A percentile compares a stretch with the other conserved stretches of the same genome.
Conservation (phyloP, 495 filamentous ascomycete species). For the Durotheca rogersii region DNA sequence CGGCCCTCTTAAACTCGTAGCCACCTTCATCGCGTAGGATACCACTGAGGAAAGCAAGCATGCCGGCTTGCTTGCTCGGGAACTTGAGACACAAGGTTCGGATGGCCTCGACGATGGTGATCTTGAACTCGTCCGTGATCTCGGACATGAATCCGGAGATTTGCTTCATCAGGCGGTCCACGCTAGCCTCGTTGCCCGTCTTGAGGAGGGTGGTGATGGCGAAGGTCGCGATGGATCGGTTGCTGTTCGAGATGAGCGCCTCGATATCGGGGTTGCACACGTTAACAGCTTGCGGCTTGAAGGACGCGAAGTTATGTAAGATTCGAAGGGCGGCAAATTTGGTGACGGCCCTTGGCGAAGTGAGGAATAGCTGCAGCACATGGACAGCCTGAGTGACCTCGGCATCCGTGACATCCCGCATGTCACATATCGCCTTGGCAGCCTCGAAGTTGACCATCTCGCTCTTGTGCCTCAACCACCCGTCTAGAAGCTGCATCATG, state of each 20-base stretch:
- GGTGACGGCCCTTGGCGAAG: conserved; percentile 92
- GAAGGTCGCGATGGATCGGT: conserved; percentile 96
- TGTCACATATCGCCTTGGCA: conserved; percentile 93
- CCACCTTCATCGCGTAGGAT: conserved; percentile 95
- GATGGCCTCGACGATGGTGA: conserved; percentile 98
- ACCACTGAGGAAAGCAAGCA: conserved; percentile 93
- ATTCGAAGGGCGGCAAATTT: conserved; percentile 98
- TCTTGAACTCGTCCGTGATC: conserved; percentile 98
- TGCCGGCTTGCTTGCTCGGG: conserved; percentile 94
- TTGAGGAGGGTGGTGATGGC: conserved; percentile 97
- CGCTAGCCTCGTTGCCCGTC: conserved; percentile 95
- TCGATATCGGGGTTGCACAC: conserved; percentile 97
- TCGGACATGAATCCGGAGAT: conserved; percentile 97
- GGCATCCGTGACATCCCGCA: conserved; percentile 87
- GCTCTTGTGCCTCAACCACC: conserved; percentile 96
- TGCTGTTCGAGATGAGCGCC: conserved; percentile 89
- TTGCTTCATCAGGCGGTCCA: conserved; percentile 98
- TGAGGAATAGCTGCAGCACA: conserved; percentile 92
- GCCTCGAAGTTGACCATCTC: conserved; percentile 99
- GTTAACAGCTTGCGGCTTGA: conserved; percentile 90
- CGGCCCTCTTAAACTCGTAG: conserved; percentile 96
- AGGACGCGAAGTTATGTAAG: conserved; percentile 90
- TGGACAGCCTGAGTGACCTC: conserved; percentile 93
- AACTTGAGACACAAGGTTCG: conserved; percentile 96
- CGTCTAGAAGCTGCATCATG: conserved; percentile 93